Base-by-base conservation (phyloP, 345 rosid genomes). In the Eucalyptus curtisii region DNA sequence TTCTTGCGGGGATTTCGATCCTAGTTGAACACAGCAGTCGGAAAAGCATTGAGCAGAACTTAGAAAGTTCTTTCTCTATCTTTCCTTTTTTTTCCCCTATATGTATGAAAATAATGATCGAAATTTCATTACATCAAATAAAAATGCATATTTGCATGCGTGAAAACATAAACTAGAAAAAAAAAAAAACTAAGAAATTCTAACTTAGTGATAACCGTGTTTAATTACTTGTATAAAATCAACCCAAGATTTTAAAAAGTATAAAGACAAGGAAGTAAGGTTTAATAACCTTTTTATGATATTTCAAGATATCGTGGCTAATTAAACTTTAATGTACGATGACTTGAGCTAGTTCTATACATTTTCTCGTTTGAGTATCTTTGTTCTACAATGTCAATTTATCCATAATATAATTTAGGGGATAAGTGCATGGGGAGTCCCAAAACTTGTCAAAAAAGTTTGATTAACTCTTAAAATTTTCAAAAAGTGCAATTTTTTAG, bases 361-460 rank as follows among this genome's bases (percentile, higher is more conserved):
- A 55, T 55, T 55, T 24, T 55, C 61, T 55, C 13, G 6, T 10
- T 55, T 55, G 61, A 55, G 61, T 24, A 10, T 24, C 30, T 24
- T 0, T 55, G 7, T 55, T 55, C 5, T 55, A 55, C 13, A 22
- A 55, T 22, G 30, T 55, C 61, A 24, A 55, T 55, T 55, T 55
- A 24, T 55, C 61, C 61, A 55, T 55, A 22, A 55, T 55, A 55
- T 13, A 55, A 55, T 55, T 55, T 55, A 55, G 30, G 13, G 13
- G 13, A 55, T 55, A 55, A 55, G 61, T 10, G 6, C 3, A 55
- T 2, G 1, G 1, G 13, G 6, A 52, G 4, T 52, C 5, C 2
- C 8, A 20, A 52, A 52, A 52, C 25, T 52, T 52, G 5, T 52
- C 24, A 52, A 19, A 4, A 55, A 55, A 55, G 13, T 24, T 13